Conservation (phyloP, 768 basidiomycete species). For the Favolaschia claudopus region DNA sequence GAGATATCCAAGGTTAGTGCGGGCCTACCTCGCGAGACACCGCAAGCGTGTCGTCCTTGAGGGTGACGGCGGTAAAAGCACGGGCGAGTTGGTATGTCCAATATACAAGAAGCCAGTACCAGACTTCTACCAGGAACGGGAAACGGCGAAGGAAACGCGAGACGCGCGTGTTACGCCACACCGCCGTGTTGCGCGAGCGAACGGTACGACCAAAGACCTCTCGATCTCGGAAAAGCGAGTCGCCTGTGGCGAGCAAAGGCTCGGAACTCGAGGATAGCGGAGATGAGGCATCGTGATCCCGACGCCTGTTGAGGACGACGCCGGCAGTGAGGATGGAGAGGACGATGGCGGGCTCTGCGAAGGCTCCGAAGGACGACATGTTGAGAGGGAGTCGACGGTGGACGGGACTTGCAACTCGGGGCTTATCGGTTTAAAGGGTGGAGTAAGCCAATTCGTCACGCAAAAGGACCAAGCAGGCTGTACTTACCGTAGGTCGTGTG, state of each 20-base stretch:
- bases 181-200: slow-evolving; percentile 23
- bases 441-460: no score
- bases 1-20: no score
- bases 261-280: slow-evolving; percentile 24
- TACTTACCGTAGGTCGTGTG: no score
- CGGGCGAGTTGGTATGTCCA: slow-evolving; percentile 28
- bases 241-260: slow-evolving; percentile 19
- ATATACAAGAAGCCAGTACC: slow-evolving; percentile 27
- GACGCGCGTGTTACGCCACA: slow-evolving; percentile 21
- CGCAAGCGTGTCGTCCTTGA: slow-evolving; percentile 27
- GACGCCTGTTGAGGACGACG: slow-evolving; percentile 27
- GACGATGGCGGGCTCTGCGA: slow-evolving; percentile 24
- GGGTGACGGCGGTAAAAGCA: slow-evolving; percentile 26
- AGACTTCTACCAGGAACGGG: slow-evolving; percentile 28
- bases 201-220: slow-evolving; percentile 19
- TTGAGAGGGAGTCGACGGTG: background rate
- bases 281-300: slow-evolving; percentile 13
- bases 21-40: slow-evolving; percentile 27
- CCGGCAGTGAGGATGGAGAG: slow-evolving; percentile 23
- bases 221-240: slow-evolving; percentile 14
- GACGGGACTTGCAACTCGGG: no score
- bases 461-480: no score
- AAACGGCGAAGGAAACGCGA: slow-evolving; percentile 24
- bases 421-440: no score
- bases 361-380: slow-evolving; percentile 25